phyloP scores from a whole-genome alignment of 78 protist genomes.

The Dictyostelium capitatum region DNA sequence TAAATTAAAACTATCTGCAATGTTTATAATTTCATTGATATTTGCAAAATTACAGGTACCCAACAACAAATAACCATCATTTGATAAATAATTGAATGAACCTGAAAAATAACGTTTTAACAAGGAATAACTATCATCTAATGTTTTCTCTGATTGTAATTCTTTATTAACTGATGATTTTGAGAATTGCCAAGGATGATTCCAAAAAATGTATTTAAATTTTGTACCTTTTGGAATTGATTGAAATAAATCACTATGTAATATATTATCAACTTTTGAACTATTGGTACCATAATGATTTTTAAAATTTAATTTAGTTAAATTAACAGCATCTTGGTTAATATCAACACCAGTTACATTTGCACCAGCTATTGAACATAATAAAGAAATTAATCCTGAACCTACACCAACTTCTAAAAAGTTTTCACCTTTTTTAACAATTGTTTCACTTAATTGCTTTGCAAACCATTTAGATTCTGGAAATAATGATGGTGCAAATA shows the following conservation, averaged over 20 bases:
- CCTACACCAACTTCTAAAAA: conserved; percentile 20
- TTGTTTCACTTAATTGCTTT: background rate
- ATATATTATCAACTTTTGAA: background rate
- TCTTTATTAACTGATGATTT: background rate
- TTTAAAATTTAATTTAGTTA: background rate
- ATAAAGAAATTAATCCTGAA: background rate
- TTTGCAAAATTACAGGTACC: conserved; percentile 22
- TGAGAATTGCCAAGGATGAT: conserved; percentile 22
- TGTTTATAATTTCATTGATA: background rate
- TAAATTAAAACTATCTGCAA: background rate
- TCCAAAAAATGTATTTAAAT: conserved; percentile 12
- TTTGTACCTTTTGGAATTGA: background rate
- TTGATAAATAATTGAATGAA: background rate
- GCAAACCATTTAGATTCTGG: conserved; percentile 22
- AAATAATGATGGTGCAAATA: background rate
- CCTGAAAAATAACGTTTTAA: conserved; percentile 8
- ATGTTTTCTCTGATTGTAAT: conserved; percentile 15
- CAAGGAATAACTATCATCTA: background rate
- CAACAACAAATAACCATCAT: background rate
- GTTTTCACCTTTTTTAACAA: background rate
- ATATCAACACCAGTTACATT: conserved; percentile 8
- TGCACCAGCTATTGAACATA: background rate
- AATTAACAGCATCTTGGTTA: conserved; percentile 1
- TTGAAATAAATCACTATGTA: background rate
- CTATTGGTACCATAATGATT: background rate